Evolutionary conservation across 176 grass and related monocot species (phyloP).

Genomic region (Zoysia japonica): DNA sequence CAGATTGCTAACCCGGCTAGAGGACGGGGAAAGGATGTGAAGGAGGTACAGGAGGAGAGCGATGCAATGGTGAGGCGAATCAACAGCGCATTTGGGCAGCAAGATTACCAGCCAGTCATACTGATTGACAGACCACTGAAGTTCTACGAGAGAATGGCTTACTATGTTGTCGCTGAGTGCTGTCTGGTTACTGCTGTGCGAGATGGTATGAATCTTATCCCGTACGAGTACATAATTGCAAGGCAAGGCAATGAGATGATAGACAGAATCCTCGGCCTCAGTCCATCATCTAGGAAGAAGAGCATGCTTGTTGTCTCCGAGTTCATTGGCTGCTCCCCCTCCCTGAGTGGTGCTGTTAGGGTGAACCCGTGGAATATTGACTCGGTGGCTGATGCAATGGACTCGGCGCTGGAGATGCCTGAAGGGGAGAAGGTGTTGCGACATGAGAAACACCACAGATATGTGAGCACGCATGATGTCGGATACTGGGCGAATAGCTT

Average conservation of each 20-base stretch:
- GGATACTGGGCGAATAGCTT: slow-evolving; percentile 97
- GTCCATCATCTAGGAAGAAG: slow-evolving; percentile 58
- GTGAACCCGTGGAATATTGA: slow-evolving; percentile 98
- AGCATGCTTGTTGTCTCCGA: slow-evolving; percentile 88
- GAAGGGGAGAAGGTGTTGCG: slow-evolving; percentile 77
- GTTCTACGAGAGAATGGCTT: slow-evolving; percentile 94
- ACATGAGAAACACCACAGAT: slow-evolving; percentile 85
- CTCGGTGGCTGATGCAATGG: slow-evolving; percentile 85
- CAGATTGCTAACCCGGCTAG: slow-evolving; percentile 96
- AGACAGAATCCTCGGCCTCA: slow-evolving; percentile 61
- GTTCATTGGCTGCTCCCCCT: slow-evolving; percentile 92
- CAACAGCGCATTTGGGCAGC: slow-evolving; percentile 73
- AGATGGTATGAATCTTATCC: slow-evolving; percentile 97
- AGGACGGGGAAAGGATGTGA: slow-evolving; percentile 81
- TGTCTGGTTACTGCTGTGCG: slow-evolving; percentile 94
- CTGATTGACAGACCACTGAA: slow-evolving; percentile 75
- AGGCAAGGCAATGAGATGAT: slow-evolving; percentile 77
- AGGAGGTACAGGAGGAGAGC: slow-evolving; percentile 83
- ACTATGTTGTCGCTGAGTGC: slow-evolving; percentile 82
- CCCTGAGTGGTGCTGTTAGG: slow-evolving; percentile 74
- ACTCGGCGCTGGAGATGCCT: slow-evolving; percentile 67
- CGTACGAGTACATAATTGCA: slow-evolving; percentile 88
- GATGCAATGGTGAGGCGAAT: slow-evolving; percentile 86
- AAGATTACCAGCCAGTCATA: slow-evolving; percentile 75
- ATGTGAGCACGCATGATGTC: slow-evolving; percentile 88